Conservation (phyloP, 805 yeast genomes). For the Clavispora carvajalis region DNA sequence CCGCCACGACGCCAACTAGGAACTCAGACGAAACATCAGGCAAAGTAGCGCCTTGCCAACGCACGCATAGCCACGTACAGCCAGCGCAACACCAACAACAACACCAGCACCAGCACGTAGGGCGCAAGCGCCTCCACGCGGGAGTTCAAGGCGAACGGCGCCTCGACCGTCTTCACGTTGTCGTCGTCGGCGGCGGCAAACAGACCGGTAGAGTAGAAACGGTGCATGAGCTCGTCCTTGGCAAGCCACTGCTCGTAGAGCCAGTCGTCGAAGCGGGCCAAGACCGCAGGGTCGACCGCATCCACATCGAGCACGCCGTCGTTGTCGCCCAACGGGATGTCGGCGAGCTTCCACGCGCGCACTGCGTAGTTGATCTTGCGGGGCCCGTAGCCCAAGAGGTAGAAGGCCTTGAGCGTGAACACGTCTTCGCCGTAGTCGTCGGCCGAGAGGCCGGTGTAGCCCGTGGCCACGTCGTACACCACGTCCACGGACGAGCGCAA, state of each 20-base stretch:
- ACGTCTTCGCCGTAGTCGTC: slow-evolving; percentile 72
- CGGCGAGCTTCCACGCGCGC: slow-evolving; percentile 49
- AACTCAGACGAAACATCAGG: no score
- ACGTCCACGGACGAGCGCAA: slow-evolving; percentile 49
- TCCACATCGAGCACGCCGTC: slow-evolving; percentile 39
- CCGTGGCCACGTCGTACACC: slow-evolving; percentile 80
- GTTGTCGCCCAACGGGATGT: slow-evolving; percentile 53
- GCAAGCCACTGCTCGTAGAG: slow-evolving; percentile 64
- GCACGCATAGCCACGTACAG: background rate
- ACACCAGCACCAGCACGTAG: slow-evolving; percentile 5
- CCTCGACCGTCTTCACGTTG: slow-evolving; percentile 9
- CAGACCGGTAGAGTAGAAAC: slow-evolving; percentile 50
- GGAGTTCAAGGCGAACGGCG: slow-evolving; percentile 12
- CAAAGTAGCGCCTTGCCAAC: background rate
- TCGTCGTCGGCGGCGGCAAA: slow-evolving; percentile 38
- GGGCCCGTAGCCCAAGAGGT: slow-evolving; percentile 71
- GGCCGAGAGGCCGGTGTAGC: slow-evolving; percentile 63
- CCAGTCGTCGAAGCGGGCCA: slow-evolving; percentile 67
- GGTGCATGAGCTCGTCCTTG: slow-evolving; percentile 70
- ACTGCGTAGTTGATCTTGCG: slow-evolving; percentile 58
- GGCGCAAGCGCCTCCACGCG: slow-evolving; percentile 8
- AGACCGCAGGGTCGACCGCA: slow-evolving; percentile 36
- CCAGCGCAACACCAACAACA: slow-evolving; percentile 1
- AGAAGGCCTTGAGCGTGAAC: slow-evolving; percentile 60
- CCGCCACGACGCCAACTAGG: no score